A percentile compares a stretch with the other conserved stretches of the same genome.
phyloP scores from a whole-genome alignment of 305 asterid genomes.

The Striga hermonthica region DNA sequence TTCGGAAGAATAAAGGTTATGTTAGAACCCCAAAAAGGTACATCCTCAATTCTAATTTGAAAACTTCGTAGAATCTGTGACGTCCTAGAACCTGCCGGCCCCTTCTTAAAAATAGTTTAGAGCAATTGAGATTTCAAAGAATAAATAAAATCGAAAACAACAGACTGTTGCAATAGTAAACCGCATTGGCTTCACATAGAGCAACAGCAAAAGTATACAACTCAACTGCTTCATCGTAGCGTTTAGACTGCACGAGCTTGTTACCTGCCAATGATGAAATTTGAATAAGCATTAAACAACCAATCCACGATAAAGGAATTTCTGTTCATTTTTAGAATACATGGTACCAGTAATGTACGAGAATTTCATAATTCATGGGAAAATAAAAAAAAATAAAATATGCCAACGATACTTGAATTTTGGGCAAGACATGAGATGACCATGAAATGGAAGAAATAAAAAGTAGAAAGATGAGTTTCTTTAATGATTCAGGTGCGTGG shows the following conservation, averaged over 20 bases:
- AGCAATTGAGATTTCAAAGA: slow-evolving; percentile 17
- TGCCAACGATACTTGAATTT: not conserved
- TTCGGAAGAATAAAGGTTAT: not conserved
- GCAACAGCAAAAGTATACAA: slow-evolving; percentile 76
- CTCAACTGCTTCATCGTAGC: slow-evolving; percentile 59
- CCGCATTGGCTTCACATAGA: slow-evolving; percentile 66
- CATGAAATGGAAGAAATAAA: not conserved
- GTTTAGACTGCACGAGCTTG: slow-evolving; percentile 72
- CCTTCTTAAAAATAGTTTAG: slow-evolving; percentile 10
- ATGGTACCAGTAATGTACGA: no score
- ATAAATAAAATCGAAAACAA: slow-evolving; percentile 16
- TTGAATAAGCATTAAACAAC: slow-evolving; percentile 16
- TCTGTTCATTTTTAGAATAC: not conserved
- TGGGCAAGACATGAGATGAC: not conserved
- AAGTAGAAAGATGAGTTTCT: not conserved
- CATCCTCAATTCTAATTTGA: not conserved
- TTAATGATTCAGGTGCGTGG: no score
- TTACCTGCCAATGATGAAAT: slow-evolving; percentile 50
- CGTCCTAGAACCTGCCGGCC: not conserved
- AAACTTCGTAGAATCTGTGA: not conserved
- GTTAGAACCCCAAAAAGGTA: slow-evolving; percentile 4
- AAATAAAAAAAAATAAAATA: not conserved
- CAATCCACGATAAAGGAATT: not conserved
- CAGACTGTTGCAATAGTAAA: slow-evolving; percentile 68
- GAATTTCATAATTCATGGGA: no score